phyloP scores from a whole-genome alignment of 2,329 filamentous ascomycete genomes.

The Diaporthe vexans region DNA sequence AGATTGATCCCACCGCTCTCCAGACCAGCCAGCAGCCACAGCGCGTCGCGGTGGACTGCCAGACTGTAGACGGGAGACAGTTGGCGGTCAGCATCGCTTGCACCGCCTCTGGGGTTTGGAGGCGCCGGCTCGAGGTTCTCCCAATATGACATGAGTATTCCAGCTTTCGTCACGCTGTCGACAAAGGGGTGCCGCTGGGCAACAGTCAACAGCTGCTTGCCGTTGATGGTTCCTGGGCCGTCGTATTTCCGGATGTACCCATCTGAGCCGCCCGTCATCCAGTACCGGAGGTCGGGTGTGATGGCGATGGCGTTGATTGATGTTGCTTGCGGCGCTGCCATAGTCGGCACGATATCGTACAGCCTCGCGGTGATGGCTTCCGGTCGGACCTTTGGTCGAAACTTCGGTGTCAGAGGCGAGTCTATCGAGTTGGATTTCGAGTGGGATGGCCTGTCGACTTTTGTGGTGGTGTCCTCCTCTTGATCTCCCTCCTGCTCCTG shows the following conservation, averaged over 20 bases:
- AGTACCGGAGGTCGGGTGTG: constrained; percentile 94
- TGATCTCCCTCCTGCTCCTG: constrained; percentile 45
- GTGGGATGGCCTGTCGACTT: constrained; percentile 35
- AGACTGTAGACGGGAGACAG: constrained; percentile 96
- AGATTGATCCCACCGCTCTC: constrained; percentile 94
- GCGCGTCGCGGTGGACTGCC: constrained; percentile 87
- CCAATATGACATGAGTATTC: constrained; percentile 96
- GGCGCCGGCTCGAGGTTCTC: constrained; percentile 87
- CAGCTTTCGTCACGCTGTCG: constrained; percentile 95
- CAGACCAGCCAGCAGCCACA: constrained; percentile 92
- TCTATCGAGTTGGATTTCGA: constrained; percentile 48
- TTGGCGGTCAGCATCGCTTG: constrained; percentile 68
- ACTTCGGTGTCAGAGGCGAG: constrained; percentile 53
- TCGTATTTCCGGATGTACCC: constrained; percentile 98
- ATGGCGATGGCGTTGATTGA: constrained; percentile 94
- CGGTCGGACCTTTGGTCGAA: constrained; percentile 75
- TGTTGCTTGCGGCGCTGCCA: constrained; percentile 94
- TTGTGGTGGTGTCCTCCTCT: constrained; percentile 40
- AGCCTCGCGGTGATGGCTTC: constrained; percentile 84
- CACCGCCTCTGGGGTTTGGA: constrained; percentile 51
- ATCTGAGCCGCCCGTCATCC: constrained; percentile 93
- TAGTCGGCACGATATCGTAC: constrained; percentile 97
- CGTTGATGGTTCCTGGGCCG: constrained; percentile 94
- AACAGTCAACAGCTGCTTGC: constrained; percentile 92
- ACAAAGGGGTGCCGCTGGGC: constrained; percentile 97